Percentiles rank a stretch among this genome's conserved stretches.
Evolutionary conservation across 306 rosid genomes (phyloP).

Genomic region (Leucaena leucocephala): DNA sequence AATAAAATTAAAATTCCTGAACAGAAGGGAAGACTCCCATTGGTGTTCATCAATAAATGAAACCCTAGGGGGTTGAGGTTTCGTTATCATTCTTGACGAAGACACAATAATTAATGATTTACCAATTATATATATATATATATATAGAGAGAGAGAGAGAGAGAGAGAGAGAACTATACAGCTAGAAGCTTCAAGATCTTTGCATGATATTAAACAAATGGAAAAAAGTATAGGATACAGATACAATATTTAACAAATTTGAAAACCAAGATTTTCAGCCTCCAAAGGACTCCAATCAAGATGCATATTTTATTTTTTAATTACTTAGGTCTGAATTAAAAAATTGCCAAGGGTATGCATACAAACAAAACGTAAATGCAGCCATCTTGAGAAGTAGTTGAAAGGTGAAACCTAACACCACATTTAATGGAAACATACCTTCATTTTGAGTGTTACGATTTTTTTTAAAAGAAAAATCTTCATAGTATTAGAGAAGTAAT

Average conservation of each 20-base stretch:
- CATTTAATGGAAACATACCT: no score
- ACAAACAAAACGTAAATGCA: background rate
- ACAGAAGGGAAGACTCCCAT: background rate
- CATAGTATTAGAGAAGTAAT: no score
- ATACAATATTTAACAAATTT: background rate
- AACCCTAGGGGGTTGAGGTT: background rate
- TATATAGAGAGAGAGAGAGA: background rate
- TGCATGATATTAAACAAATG: background rate
- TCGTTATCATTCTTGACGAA: conserved; percentile 13
- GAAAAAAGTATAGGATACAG: no score
- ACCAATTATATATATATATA: background rate
- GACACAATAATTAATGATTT: background rate
- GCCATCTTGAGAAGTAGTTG: background rate
- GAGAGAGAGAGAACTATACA: background rate
- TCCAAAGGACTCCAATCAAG: conserved; percentile 17
- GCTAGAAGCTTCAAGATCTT: background rate
- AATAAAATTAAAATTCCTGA: background rate
- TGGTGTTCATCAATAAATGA: background rate
- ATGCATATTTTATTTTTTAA: background rate
- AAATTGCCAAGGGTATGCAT: no score
- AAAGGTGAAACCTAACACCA: conserved; percentile 5
- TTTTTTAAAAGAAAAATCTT: no score
- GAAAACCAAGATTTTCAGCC: background rate
- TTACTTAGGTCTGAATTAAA: no score
- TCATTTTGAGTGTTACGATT: no score